These are phyloP conservation scores for Ruellia speciosa DNA, from an alignment of 305 asterid species.

Conservation along the genomic window DNA sequence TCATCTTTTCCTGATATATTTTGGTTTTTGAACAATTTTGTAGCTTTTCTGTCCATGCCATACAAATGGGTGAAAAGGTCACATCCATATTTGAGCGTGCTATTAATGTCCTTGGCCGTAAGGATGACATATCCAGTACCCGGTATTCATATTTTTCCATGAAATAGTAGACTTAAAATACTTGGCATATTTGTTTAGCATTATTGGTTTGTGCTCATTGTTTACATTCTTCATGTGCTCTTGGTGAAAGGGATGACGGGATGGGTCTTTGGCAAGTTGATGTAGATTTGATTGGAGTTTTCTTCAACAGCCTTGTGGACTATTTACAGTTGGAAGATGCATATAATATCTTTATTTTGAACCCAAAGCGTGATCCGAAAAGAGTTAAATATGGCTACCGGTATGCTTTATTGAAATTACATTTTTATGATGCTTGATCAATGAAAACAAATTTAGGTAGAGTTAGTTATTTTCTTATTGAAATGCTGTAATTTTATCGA, in stretches of 20 bases:
- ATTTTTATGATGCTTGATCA: constrained; percentile 10
- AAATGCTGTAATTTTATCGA: background rate
- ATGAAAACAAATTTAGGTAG: background rate
- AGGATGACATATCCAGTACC: constrained; percentile 45
- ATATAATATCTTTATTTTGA: constrained; percentile 76
- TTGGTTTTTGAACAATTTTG: constrained; percentile 29
- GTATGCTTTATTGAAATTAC: constrained; percentile 35
- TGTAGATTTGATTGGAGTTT: constrained; percentile 74
- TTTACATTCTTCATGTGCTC: constrained; percentile 20
- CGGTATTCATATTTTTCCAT: constrained; percentile 36
- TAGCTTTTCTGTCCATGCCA: constrained; percentile 94
- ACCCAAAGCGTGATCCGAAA: constrained; percentile 68
- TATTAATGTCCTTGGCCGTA: constrained; percentile 74
- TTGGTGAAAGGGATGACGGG: constrained; percentile 51
- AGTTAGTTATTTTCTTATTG: constrained; percentile 13
- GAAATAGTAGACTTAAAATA: constrained; percentile 12
- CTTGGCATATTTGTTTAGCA: constrained; percentile 8
- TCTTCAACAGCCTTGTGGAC: constrained; percentile 83
- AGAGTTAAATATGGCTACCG: constrained; percentile 84
- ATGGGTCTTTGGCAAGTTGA: constrained; percentile 88
- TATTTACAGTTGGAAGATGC: constrained; percentile 80
- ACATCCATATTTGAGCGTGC: constrained; percentile 84
- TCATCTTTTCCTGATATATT: constrained; percentile 5
- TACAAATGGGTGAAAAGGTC: constrained; percentile 89
- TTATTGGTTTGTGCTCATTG: constrained; percentile 20